Evolutionary conservation across 2,329 filamentous ascomycete genomes (phyloP).

Genomic region (Cladorrhinum sp.): DNA sequence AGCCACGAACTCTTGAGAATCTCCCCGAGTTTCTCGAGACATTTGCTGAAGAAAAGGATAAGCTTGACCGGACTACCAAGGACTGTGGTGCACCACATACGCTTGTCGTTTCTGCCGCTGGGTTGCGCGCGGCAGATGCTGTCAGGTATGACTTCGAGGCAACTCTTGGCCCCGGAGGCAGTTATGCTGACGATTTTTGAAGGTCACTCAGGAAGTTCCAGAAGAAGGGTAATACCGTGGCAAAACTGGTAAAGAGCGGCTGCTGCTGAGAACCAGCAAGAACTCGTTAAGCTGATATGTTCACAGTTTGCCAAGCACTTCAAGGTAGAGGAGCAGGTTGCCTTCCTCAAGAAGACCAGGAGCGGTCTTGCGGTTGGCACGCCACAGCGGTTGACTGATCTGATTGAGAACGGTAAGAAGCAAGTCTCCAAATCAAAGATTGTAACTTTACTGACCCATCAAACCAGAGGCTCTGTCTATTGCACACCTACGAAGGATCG

Average conservation of each 20-base stretch:
- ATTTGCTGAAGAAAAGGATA: constrained; percentile 53
- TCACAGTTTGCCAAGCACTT: constrained; percentile 89
- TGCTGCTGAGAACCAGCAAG: background rate
- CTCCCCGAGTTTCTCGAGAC: constrained; percentile 75
- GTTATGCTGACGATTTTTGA: background rate
- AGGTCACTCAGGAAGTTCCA: constrained; percentile 76
- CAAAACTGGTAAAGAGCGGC: constrained; percentile 73
- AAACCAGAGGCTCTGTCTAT: constrained; percentile 63
- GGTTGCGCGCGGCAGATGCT: constrained; percentile 80
- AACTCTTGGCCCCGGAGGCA: background rate
- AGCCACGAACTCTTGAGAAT: constrained; percentile 65
- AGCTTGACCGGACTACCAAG: constrained; percentile 62
- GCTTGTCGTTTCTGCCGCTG: constrained; percentile 80
- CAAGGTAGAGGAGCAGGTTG: constrained; percentile 82
- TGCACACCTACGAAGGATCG: constrained; percentile 69
- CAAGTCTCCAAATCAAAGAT: background rate
- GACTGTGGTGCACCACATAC: constrained; percentile 77
- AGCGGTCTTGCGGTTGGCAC: constrained; percentile 90
- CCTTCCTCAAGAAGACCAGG: constrained; percentile 65
- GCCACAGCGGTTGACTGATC: constrained; percentile 73
- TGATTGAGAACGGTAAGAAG: constrained; percentile 73
- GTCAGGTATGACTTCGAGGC: constrained; percentile 52
- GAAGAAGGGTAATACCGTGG: constrained; percentile 71
- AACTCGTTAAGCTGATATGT: background rate
- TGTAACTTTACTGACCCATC: constrained; percentile 11